Base-by-base conservation (phyloP, 345 rosid species). In the Populus ilicifolia region DNA sequence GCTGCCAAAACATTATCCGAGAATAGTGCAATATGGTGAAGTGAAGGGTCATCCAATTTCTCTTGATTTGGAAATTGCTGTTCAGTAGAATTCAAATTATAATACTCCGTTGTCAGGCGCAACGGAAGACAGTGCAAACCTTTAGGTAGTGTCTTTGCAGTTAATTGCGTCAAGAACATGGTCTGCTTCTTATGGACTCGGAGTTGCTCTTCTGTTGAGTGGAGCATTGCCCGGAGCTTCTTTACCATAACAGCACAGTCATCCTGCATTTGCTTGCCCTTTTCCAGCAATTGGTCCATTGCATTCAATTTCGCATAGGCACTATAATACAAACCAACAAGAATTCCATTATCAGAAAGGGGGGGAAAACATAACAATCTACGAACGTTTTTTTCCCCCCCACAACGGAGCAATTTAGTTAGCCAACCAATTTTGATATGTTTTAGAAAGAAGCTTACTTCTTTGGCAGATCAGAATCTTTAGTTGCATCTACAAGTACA, bases 111-210 rank as follows among this genome's bases (percentile, higher is more conserved):
- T 67, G 98, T 90, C 79, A 96, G 93, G 83, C 96, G 99, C 70
- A 96, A 82, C 12, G 99, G 98, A 79, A 96, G 95, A 84, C 99
- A 96, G 82, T 96, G 99, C 75, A 96, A 93, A 78, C 99, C 99
- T 87, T 93, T 96, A 21, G 99, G 97, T 74, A 96, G 83, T 14
- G 99, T 92, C 86, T 96, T 96, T 70, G 99, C 97, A 25, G 99
- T 92, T 87, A 96, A 82, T 44, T 96, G 99, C 18, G 96, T 93
- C 90, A 96, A 90, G 88, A 92, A 93, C 88, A 91, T 81, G 76
- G 93, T 83, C 87, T 96, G 99, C 86, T 89, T 92, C 90, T 89
- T 93, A 79, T 96, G 98, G 80, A 89, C 96, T 39, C 93, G 94
- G 21, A 96, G 90, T 86, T 96, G 99, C 88, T 96, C 99, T 78